These are phyloP conservation scores for Tylopilus intermedius DNA, from an alignment of 768 basidiomycete species.

Conservation along the genomic window DNA sequence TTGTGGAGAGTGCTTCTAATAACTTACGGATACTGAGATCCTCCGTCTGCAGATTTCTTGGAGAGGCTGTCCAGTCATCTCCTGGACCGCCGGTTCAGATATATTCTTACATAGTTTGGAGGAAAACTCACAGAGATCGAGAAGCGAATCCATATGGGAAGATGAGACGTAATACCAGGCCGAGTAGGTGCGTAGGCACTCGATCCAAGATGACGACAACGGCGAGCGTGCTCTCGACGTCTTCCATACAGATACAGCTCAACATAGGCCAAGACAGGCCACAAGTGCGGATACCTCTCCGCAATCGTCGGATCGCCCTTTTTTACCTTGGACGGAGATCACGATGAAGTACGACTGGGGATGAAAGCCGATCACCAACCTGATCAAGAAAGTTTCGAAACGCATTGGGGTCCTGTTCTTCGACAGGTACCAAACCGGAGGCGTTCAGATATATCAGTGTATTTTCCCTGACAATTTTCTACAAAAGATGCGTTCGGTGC, in stretches of 20 bases:
- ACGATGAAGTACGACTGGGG: neutral
- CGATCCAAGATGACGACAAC: too few relatives aligned
- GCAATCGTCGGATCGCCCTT: constrained; percentile 6
- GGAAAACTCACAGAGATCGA: constrained; percentile 3
- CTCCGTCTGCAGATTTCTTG: neutral
- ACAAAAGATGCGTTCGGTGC: too few relatives aligned
- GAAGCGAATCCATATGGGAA: constrained; percentile 14
- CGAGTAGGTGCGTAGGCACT: neutral
- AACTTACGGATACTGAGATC: neutral
- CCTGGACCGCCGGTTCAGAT: constrained; percentile 5
- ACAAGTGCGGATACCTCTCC: constrained; percentile 11
- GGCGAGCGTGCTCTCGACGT: neutral
- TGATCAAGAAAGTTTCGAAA: neutral
- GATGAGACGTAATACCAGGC: neutral
- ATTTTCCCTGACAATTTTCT: too few relatives aligned
- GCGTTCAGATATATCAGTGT: neutral
- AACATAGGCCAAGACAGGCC: constrained; percentile 16
- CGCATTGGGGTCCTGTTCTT: neutral
- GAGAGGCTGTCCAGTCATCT: constrained; percentile 6
- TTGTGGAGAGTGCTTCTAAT: neutral
- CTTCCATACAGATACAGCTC: constrained; percentile 7
- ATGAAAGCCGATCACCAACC: neutral
- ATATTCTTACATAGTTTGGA: neutral
- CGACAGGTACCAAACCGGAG: neutral
- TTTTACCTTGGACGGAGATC: constrained; percentile 9